Percentiles rank a stretch among this genome's conserved stretches.
Conservation (phyloP, 2,329 filamentous ascomycete species). For the Fusarium sp. region DNA sequence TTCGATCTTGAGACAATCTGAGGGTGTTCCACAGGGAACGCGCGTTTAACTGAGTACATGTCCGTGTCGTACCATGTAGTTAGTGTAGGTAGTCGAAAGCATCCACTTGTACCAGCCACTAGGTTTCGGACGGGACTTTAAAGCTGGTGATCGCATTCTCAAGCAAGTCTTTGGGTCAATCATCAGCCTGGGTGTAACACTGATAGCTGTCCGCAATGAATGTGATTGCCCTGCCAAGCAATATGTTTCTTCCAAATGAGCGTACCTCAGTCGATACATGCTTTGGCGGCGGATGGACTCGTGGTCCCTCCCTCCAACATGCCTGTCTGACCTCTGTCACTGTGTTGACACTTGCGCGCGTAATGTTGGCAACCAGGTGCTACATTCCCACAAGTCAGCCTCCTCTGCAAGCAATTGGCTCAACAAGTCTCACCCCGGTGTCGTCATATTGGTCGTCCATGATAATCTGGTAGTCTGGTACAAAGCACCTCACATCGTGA, state of each 20-base stretch:
- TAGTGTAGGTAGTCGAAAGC: background rate
- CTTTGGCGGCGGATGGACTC: slow-evolving; percentile 5
- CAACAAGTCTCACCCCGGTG: slow-evolving; percentile 21
- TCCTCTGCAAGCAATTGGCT: slow-evolving; percentile 28
- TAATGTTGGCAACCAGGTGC: slow-evolving; percentile 17
- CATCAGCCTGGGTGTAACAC: background rate
- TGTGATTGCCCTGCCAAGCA: slow-evolving; percentile 16
- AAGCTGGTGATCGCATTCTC: slow-evolving; percentile 20
- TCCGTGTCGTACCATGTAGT: slow-evolving; percentile 9
- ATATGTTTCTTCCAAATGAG: background rate
- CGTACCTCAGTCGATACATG: slow-evolving; percentile 11
- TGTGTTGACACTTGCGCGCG: slow-evolving; percentile 12
- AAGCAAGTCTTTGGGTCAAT: background rate
- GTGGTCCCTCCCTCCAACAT: slow-evolving; percentile 19
- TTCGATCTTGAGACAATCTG: slow-evolving; percentile 14
- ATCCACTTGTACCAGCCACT: background rate
- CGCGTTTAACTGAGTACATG: slow-evolving; percentile 30
- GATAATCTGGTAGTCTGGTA: slow-evolving; percentile 14
- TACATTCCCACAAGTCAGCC: slow-evolving; percentile 29
- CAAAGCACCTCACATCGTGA: slow-evolving; percentile 16
- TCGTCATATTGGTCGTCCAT: slow-evolving; percentile 31
- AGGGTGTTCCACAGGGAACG: slow-evolving; percentile 29
- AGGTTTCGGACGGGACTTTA: slow-evolving; percentile 16
- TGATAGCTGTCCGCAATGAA: slow-evolving; percentile 3
- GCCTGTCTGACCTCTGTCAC: slow-evolving; percentile 8